Base-by-base conservation (phyloP, 768 basidiomycete species). In the Podaxis sp. region DNA sequence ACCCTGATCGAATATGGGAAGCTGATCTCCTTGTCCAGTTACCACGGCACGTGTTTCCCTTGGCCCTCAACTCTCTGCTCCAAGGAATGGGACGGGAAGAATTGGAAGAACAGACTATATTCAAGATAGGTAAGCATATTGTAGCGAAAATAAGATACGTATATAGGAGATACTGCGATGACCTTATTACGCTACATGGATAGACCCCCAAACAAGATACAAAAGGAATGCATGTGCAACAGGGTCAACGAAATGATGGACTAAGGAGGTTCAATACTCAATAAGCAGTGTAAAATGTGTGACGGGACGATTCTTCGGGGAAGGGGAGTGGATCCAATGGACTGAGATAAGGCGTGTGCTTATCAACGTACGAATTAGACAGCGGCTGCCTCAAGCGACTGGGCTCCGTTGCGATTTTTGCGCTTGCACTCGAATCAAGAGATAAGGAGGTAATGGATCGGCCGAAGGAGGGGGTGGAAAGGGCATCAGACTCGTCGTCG, bases 401-500 rank as follows among this genome's bases (percentile, higher is more conserved):
- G 70, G 77, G 79, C 68, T 83, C 84, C 28, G 65, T 44, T 51
- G 73, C 68, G 42, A 81, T 78, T 56, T 82, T 77, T 18, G 84
- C 75, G 35, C 80, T 73, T 58, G 80, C 79, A 57, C 82, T 76
- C 52, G 82, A 76, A 68, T 85, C 82, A 47, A 77, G 76, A 57
- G 78, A 77, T 62, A 85, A 71, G 51, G 84, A 82, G 16, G 84
- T 81, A 64, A 77, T 78, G 44, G 88, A 88, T 64, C 79, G 78
- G 65, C 80, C 78, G 50, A 83, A 65, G 44, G 82, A 86, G 51
- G 87, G 88, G 5, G 88, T 86, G 9, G 82, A 80, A 9, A 79
- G 82, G 4, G 82, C 75, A 66, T 92, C 90, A 14, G 90, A 90
- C 77, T 91, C 91, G 75, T 92, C 90, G 74, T 92, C 91, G 48